phyloP scores from a whole-genome alignment of 192 early-diverging fungal species.

The Paraglomus brasilianum region DNA sequence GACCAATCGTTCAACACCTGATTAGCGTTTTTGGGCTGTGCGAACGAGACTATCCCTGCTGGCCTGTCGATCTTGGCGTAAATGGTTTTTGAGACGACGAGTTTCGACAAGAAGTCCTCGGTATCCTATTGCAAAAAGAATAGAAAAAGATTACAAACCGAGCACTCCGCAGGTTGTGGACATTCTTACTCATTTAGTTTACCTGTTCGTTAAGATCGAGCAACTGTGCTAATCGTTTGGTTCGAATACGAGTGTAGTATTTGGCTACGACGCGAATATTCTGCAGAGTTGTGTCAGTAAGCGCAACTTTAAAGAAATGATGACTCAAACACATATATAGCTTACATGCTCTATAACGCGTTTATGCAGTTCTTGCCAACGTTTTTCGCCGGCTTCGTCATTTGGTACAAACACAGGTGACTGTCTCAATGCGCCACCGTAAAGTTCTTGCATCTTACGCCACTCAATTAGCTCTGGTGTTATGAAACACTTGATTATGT shows the following conservation, averaged over 20 bases:
- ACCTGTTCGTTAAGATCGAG: constrained; percentile 79
- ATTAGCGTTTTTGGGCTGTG: constrained; percentile 79
- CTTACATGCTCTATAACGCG: constrained; percentile 94
- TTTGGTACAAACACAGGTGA: constrained; percentile 71
- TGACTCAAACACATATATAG: not conserved
- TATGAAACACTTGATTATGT: constrained; percentile 86
- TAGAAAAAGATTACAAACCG: not conserved
- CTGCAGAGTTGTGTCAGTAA: constrained; percentile 25
- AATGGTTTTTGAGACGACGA: constrained; percentile 94
- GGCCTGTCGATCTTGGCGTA: constrained; percentile 95
- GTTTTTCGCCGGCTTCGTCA: constrained; percentile 75
- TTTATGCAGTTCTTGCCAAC: constrained; percentile 83
- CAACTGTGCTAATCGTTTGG: constrained; percentile 83
- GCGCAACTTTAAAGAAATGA: not conserved
- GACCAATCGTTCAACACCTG: constrained; percentile 94
- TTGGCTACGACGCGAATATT: constrained; percentile 96
- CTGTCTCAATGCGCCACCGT: constrained; percentile 71
- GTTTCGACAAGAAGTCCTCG: constrained; percentile 89
- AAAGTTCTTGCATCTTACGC: constrained; percentile 89
- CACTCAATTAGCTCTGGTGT: constrained; percentile 93
- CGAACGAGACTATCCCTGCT: constrained; percentile 86
- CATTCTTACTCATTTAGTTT: not conserved
- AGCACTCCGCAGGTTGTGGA: not conserved
- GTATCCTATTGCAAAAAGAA: constrained; percentile 59
- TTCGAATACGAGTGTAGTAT: constrained; percentile 90